Evolutionary conservation across 2,329 filamentous ascomycete species (phyloP).

Genomic region (Colletotrichum liriopes): DNA sequence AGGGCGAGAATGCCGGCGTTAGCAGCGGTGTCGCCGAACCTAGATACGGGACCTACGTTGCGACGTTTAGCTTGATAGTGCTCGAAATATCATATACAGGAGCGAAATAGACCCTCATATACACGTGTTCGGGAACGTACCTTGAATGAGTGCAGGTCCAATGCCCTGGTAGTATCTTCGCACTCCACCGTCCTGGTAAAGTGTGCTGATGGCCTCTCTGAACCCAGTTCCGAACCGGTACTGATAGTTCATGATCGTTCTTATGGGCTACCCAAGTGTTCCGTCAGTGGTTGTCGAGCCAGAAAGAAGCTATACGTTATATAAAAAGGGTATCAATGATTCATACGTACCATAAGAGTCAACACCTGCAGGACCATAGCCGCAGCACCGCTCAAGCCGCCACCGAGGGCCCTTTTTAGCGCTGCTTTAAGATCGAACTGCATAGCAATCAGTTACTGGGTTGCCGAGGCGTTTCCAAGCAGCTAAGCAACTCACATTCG

Average conservation of each 20-base stretch:
- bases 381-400: constrained; percentile 63
- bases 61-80: neutral
- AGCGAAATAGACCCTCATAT: neutral
- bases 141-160: constrained; percentile 61
- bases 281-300: neutral
- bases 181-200: constrained; percentile 60
- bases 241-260: constrained; percentile 68
- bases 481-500: constrained; percentile 51
- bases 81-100: neutral
- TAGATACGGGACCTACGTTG: constrained; percentile 57
- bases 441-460: neutral
- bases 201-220: constrained; percentile 55
- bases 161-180: constrained; percentile 63
- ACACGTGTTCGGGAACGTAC: constrained; percentile 43
- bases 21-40: constrained; percentile 65
- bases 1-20: constrained; percentile 66
- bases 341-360: constrained; percentile 59
- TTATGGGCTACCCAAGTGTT: constrained; percentile 55
- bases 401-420: constrained; percentile 61
- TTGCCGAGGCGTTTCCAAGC: neutral
- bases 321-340: too few relatives aligned
- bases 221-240: constrained; percentile 63
- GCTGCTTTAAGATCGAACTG: constrained; percentile 63
- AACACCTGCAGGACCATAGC: constrained; percentile 65
- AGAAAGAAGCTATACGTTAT: too few relatives aligned